Evolutionary conservation across 805 yeast genomes (phyloP).

Genomic region (Candida endomychidarum): DNA sequence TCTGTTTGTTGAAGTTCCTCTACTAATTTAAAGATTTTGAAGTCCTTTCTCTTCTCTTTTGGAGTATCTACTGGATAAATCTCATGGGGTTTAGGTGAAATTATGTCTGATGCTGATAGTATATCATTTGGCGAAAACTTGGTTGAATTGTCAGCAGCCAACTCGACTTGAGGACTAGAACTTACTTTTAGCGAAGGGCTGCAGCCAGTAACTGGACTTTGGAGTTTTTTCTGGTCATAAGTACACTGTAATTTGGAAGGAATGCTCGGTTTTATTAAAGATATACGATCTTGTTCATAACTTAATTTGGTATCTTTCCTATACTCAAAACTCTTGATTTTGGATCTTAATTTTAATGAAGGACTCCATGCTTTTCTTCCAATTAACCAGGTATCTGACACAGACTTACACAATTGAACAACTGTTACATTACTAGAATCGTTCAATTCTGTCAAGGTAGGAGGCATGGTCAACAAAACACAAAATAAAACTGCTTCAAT

Average conservation of each 20-base stretch:
- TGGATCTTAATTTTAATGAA: background rate
- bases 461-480: too few relatives aligned
- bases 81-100: slow-evolving; percentile 13
- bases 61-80: slow-evolving; percentile 22
- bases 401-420: slow-evolving; percentile 4
- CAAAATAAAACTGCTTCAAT: too few relatives aligned
- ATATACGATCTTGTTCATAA: too few relatives aligned
- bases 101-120: slow-evolving; percentile 7
- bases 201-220: too few relatives aligned
- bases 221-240: background rate
- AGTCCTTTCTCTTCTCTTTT: slow-evolving; percentile 15
- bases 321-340: slow-evolving; percentile 6
- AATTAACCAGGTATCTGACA: slow-evolving; percentile 5
- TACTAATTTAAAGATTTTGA: slow-evolving; percentile 22
- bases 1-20: slow-evolving; percentile 54
- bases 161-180: too few relatives aligned
- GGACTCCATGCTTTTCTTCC: slow-evolving; percentile 1
- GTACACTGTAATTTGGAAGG: too few relatives aligned
- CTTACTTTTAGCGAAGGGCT: too few relatives aligned
- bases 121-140: slow-evolving; percentile 8
- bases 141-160: background rate
- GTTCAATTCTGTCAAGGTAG: too few relatives aligned
- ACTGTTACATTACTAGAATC: too few relatives aligned
- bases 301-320: slow-evolving; percentile 1
- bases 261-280: too few relatives aligned